phyloP scores from a whole-genome alignment of 2,329 filamentous ascomycete species.

The Ophiostoma novo-ulmi region DNA sequence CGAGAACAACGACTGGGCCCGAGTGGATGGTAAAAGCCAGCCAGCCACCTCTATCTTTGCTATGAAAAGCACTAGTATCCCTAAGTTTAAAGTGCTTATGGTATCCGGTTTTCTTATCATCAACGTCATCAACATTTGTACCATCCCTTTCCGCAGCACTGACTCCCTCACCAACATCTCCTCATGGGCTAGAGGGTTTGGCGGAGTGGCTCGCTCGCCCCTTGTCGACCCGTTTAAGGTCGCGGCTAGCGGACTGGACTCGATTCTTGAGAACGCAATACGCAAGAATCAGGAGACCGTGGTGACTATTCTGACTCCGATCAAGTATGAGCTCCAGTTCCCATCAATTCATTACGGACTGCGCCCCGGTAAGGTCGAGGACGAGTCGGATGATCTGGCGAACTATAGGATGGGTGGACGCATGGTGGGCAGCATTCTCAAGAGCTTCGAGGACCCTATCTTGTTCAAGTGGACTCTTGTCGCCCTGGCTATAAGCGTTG shows the following conservation, averaged over 20 bases:
- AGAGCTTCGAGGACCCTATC: conserved; percentile 90
- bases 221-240: conserved; percentile 96
- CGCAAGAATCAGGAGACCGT: conserved; percentile 61
- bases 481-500: conserved; percentile 82
- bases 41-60: conserved; percentile 69
- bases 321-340: conserved; percentile 86
- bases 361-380: conserved; percentile 23
- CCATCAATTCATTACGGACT: conserved; percentile 62
- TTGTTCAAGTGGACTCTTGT: conserved; percentile 97
- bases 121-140: conserved; percentile 83
- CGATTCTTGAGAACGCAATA: conserved; percentile 67
- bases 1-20: conserved; percentile 78
- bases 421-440: conserved; percentile 83
- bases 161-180: conserved; percentile 46
- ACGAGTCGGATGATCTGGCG: conserved; percentile 41
- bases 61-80: conserved; percentile 79
- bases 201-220: conserved; percentile 63
- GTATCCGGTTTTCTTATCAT: conserved; percentile 85
- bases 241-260: conserved; percentile 80
- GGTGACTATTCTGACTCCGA: conserved; percentile 83
- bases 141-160: conserved; percentile 76
- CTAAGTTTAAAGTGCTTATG: conserved; percentile 97
- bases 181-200: conserved; percentile 53
- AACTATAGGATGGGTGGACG: conserved; percentile 61
- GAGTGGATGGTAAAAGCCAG: conserved; percentile 48